phyloP scores from a whole-genome alignment of 371 early-diverging fungal genomes.

The Syncephalastrum racemosum region DNA sequence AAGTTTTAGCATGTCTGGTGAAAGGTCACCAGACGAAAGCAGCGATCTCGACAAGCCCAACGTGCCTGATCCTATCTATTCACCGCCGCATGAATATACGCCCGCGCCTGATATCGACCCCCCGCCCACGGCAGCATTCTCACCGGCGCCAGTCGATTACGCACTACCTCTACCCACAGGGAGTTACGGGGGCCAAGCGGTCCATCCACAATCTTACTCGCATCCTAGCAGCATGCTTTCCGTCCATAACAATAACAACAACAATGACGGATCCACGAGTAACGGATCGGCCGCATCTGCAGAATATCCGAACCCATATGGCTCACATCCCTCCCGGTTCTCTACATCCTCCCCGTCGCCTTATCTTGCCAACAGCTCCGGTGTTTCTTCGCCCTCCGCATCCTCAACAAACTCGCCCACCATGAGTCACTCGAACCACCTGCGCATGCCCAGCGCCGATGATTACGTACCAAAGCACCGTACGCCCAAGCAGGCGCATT shows the following conservation, averaged over 20 bases:
- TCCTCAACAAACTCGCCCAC: too few species aligned
- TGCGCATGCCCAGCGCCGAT: constrained; percentile 4
- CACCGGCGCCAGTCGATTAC: background rate
- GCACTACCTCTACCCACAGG: background rate
- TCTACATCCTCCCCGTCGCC: background rate
- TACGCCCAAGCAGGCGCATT: background rate
- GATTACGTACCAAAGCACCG: constrained; percentile 6
- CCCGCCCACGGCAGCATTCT: background rate
- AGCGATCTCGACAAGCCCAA: background rate
- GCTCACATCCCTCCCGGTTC: background rate
- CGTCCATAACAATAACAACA: too few species aligned
- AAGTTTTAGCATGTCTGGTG: too few species aligned
- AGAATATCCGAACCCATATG: too few species aligned
- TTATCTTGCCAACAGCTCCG: too few species aligned
- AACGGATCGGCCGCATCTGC: too few species aligned
- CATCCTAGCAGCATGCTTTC: too few species aligned
- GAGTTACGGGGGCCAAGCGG: too few species aligned
- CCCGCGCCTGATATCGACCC: background rate
- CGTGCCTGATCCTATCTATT: constrained; percentile 2
- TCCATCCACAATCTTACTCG: too few species aligned
- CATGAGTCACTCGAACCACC: background rate
- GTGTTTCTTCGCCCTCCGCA: background rate
- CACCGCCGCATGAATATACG: background rate
- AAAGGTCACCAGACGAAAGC: background rate
- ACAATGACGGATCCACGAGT: too few species aligned